These are phyloP conservation scores for Tephrocybe rancida DNA, from an alignment of 768 basidiomycete species.

Conservation along the genomic window DNA sequence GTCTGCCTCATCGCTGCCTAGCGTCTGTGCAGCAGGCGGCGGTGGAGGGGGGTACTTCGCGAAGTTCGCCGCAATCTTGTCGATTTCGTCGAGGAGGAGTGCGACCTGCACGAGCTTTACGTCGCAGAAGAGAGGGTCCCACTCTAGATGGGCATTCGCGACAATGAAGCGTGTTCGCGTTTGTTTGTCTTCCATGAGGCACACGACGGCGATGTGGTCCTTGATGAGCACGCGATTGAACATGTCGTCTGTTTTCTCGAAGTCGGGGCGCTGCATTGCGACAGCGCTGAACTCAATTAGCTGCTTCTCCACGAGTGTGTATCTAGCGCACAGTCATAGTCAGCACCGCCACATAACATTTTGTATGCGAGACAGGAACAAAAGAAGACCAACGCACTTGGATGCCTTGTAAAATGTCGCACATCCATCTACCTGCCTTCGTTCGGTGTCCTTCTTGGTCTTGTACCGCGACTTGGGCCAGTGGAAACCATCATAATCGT, in stretches of 20 bases:
- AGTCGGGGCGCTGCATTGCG: constrained; percentile 91
- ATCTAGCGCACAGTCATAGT: constrained; percentile 49
- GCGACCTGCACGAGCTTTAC: constrained; percentile 98
- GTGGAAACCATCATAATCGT: constrained; percentile 89
- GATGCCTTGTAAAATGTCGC: constrained; percentile 92
- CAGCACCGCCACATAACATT: background rate
- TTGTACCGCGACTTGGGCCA: constrained; percentile 92
- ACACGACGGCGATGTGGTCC: constrained; percentile 90
- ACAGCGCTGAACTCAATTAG: constrained; percentile 92
- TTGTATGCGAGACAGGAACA: no score
- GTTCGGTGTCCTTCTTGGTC: constrained; percentile 89
- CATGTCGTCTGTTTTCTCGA: constrained; percentile 99
- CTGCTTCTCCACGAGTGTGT: constrained; percentile 90
- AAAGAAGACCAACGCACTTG: constrained; percentile 57
- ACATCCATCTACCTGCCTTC: constrained; percentile 91
- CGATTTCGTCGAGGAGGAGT: constrained; percentile 87
- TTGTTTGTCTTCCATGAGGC: constrained; percentile 82
- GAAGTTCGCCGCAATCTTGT: constrained; percentile 86
- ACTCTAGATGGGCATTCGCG: constrained; percentile 89
- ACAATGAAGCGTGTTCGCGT: constrained; percentile 89
- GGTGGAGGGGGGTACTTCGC: constrained; percentile 74
- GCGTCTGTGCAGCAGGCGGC: constrained; percentile 33
- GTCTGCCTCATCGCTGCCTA: constrained; percentile 22
- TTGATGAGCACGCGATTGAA: constrained; percentile 97
- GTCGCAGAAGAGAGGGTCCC: constrained; percentile 91